Base-by-base conservation (phyloP, 2,329 filamentous ascomycete species). In the Neofusicoccum kwambonambiense region DNA sequence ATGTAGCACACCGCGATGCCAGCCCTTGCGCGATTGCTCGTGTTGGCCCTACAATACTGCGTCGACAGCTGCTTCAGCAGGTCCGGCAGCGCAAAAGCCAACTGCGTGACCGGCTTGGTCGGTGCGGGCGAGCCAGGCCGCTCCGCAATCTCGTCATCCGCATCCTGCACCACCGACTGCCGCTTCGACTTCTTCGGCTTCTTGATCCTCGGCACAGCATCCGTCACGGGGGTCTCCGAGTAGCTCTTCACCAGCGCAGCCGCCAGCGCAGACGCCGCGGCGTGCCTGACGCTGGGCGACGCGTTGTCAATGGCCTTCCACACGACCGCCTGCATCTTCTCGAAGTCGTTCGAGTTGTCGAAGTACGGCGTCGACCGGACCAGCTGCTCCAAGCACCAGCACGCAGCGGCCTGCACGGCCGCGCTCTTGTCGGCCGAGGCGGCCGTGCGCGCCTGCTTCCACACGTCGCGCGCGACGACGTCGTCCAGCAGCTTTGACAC, bases 1-100 rank as follows among this genome's bases (percentile, higher is more conserved):
- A 90, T 89, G 74, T 97, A 98, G 78, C 93, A 96, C 9, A 96
- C 84, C 6, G 91, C 91, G 62, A 99, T 87, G 7, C 91, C 93
- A 42, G 93, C 91, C 69, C 95, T 87, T 22, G 89, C 86, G 71
- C 86, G 89, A 75, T 95, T 96, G 1, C 90, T 90, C 0, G 92
- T 95, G 3, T 90, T 88, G 64, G 87, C 82, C 70, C 89, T 89
- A 66, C 90, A 86, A 73, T 97, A 99, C 37, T 97, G 92, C 5
- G 81, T 83, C 0, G 93, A 93, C 9, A 99, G 79, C 44, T 91
- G 88, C 69, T 87, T 90, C 65, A 98, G 80, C 65, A 97, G 87
- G 68, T 96, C 93, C 6, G 83, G 78, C 35, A 99, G 82, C 8
- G 89, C 89, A 69, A 97, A 86, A 1, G 87, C 85, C 34, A 99